A percentile compares a stretch with the other conserved stretches of the same genome.
Conservation (phyloP, 306 rosid genomes). For the Corylus avellana region DNA sequence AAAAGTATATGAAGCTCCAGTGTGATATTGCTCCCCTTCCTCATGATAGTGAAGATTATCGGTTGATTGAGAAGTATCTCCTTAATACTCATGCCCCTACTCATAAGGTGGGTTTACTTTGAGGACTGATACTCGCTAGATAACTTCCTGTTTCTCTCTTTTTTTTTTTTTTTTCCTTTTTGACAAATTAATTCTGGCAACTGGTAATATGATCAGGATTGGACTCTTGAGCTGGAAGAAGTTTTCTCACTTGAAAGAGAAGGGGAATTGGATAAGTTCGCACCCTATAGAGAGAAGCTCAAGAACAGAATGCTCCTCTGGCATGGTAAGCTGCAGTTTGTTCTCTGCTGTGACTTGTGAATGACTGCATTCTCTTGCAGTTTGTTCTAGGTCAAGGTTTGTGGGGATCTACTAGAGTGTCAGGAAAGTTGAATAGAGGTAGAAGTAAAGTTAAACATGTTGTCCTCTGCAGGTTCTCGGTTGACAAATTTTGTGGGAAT, state of each 20-base stretch:
- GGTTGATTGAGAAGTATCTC: constrained; percentile 77
- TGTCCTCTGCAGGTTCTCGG: constrained; percentile 69
- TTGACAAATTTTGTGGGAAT: constrained; percentile 92
- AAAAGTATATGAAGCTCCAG: constrained; percentile 79
- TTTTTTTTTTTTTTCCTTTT: constrained; percentile 8
- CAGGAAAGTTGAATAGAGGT: constrained; percentile 17
- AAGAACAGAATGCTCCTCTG: constrained; percentile 94
- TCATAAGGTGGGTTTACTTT: constrained; percentile 65
- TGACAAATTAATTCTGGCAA: constrained; percentile 15
- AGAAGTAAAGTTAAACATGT: constrained; percentile 11
- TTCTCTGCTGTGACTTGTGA: constrained; percentile 11
- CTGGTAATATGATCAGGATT: constrained; percentile 59
- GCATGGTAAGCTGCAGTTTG: constrained; percentile 71
- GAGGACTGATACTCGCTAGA: neutral
- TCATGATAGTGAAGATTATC: constrained; percentile 84
- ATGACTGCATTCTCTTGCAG: constrained; percentile 26
- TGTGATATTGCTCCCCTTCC: constrained; percentile 78
- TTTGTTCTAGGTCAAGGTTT: neutral
- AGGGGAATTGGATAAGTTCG: constrained; percentile 76
- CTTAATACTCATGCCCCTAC: constrained; percentile 93
- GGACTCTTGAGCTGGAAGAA: constrained; percentile 96
- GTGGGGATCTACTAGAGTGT: constrained; percentile 1
- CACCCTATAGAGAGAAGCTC: constrained; percentile 60
- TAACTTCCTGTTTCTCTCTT: neutral
- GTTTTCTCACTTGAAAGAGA: constrained; percentile 90